Base-by-base conservation (phyloP, 2,329 filamentous ascomycete species). In the Ceratocystis huliohia region DNA sequence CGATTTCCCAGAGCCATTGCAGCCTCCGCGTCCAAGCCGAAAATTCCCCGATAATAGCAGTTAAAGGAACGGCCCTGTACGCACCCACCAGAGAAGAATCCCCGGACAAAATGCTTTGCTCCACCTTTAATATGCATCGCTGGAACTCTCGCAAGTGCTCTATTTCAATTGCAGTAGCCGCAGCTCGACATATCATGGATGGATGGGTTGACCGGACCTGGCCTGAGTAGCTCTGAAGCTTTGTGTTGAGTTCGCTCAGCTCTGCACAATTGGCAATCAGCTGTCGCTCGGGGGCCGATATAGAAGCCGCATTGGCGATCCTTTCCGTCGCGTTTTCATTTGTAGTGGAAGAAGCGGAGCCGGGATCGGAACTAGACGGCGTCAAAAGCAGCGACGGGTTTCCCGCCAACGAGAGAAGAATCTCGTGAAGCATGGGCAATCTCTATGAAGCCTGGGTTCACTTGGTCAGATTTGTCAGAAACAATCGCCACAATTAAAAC, bases 321-420 rank as follows among this genome's bases (percentile, higher is more conserved):
- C 17, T 30, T 15, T 48, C 25, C 28, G 17, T 7, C n/a, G 61
- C 44, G 73, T 78, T 74, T 70, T 78, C 79, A 71, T 79, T 75
- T 72, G 76, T 73, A 71, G 61, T 66, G 13, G 63, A 46, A 50
- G 46, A 50, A 50, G n/a, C 46, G n/a, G 53, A 22, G 48, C 72
- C 71, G 69, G 79, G 74, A 71, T 78, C 74, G 37, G 48, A 6
- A 13, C 50, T 44, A n/a, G 66, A 62, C 20, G 65, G n/a, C 13
- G 53, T 37, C 37, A 96, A 88, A 74, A 97, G 84, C 71, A 91
- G 88, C 70, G 93, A 96, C 70, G 89, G 88, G 78, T 97, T 90
- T 71, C 94, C 93, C 72, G 92, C 95, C 76, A 97, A 86, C 75
- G 92, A 93, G 76, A 99, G 87, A 76, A 97, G 86, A 79, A 99